Evolutionary conservation across 106 monocot species (phyloP).

Genomic region (Phalaenopsis aphrodite): DNA sequence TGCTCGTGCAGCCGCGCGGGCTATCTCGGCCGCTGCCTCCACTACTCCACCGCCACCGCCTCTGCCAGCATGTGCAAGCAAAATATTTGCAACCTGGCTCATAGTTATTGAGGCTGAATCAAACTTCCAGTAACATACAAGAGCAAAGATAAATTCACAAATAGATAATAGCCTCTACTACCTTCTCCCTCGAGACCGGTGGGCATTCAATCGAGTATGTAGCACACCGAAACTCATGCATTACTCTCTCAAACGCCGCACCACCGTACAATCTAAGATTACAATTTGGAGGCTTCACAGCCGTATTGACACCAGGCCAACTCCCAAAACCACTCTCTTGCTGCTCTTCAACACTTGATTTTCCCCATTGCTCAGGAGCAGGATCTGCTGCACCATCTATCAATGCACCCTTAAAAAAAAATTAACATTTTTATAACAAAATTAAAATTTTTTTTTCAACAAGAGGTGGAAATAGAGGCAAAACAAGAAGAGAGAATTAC

Average conservation of each 20-base stretch:
- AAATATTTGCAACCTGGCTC: slow-evolving; percentile 88
- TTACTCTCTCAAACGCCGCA: slow-evolving; percentile 96
- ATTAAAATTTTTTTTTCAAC: not conserved
- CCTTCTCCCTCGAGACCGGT: slow-evolving; percentile 92
- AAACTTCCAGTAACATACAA: not conserved
- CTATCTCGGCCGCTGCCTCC: slow-evolving; percentile 94
- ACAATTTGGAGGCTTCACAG: slow-evolving; percentile 66
- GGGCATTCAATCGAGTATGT: slow-evolving; percentile 93
- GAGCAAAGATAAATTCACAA: not conserved
- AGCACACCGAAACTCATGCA: slow-evolving; percentile 95
- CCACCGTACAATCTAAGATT: slow-evolving; percentile 86
- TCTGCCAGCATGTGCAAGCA: slow-evolving; percentile 96
- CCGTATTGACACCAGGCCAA: slow-evolving; percentile 76
- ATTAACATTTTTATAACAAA: no score
- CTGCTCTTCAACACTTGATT: slow-evolving; percentile 73
- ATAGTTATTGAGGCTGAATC: not conserved
- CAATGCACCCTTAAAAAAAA: slow-evolving; percentile 48
- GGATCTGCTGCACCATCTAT: slow-evolving; percentile 98
- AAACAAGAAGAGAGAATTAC: not conserved
- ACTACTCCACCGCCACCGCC: slow-evolving; percentile 65
- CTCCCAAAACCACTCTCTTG: slow-evolving; percentile 73
- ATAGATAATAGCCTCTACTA: slow-evolving; percentile 9
- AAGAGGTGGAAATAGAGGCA: not conserved
- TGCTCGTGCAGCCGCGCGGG: slow-evolving; percentile 81
- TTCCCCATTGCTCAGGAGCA: slow-evolving; percentile 94